A percentile compares a stretch with the other conserved stretches of the same genome.
These are phyloP conservation scores for Benincasa hispida DNA, from an alignment of 306 rosid species.

Conservation along the genomic window DNA sequence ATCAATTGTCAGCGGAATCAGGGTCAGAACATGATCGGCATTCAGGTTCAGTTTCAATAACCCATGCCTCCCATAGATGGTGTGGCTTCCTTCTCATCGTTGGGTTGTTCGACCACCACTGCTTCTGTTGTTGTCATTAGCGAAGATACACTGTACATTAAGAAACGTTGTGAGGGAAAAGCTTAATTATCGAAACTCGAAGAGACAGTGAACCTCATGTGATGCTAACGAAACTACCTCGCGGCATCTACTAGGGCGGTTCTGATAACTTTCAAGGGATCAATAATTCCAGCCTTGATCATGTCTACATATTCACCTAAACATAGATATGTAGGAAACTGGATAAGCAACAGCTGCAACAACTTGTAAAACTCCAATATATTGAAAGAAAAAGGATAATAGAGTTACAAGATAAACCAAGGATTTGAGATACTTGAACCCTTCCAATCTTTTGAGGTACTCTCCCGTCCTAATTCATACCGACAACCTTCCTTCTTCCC, in stretches of 20 bases:
- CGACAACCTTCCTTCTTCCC: too few relatives aligned
- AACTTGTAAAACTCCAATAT: background rate
- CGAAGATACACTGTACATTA: slow-evolving; percentile 29
- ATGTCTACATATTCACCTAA: slow-evolving; percentile 44
- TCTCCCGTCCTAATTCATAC: too few relatives aligned
- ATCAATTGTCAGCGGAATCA: background rate
- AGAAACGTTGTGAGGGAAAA: background rate
- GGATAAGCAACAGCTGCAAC: background rate
- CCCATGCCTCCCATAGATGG: slow-evolving; percentile 29
- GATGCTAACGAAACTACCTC: slow-evolving; percentile 13
- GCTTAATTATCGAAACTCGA: background rate
- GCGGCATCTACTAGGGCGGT: slow-evolving; percentile 50
- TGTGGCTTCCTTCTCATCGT: slow-evolving; percentile 21
- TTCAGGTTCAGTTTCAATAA: slow-evolving; percentile 6
- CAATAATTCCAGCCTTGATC: slow-evolving; percentile 43
- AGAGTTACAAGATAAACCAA: too few relatives aligned
- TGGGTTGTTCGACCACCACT: slow-evolving; percentile 28
- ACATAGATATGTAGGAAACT: background rate
- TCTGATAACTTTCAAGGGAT: slow-evolving; percentile 45
- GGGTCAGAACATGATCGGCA: background rate
- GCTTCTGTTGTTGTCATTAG: slow-evolving; percentile 42
- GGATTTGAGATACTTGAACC: too few relatives aligned
- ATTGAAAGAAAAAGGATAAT: too few relatives aligned
- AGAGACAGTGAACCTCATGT: background rate
- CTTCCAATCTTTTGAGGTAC: too few relatives aligned